Percentiles rank a stretch among this genome's conserved stretches.
Conservation (phyloP, 73 alveolate genomes). For the Paramecium bursaria region DNA sequence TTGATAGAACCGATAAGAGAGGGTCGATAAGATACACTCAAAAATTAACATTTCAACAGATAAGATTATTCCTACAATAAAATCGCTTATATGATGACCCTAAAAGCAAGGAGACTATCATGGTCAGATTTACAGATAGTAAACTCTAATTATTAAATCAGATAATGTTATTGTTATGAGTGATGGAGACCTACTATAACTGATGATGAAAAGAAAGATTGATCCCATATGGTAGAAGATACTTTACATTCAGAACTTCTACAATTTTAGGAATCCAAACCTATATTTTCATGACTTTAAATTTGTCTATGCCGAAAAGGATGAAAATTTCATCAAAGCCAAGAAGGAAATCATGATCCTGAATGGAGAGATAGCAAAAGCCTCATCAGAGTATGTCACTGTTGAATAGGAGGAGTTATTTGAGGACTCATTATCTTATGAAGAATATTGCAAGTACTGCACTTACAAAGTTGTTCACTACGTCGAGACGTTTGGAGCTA, state of each 20-base stretch:
- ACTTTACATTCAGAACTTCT: slow-evolving; percentile 28
- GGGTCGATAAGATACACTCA: slow-evolving; percentile 28
- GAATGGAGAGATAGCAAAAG: slow-evolving; percentile 54
- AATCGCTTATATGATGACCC: slow-evolving; percentile 5
- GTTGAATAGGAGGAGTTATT: slow-evolving; percentile 20
- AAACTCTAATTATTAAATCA: not conserved
- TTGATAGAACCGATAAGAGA: slow-evolving; percentile 40
- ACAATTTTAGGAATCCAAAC: not conserved
- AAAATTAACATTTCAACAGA: slow-evolving; percentile 39
- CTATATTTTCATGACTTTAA: slow-evolving; percentile 15
- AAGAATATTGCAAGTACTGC: slow-evolving; percentile 25
- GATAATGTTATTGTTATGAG: slow-evolving; percentile 41
- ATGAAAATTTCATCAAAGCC: slow-evolving; percentile 25
- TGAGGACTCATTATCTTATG: slow-evolving; percentile 35
- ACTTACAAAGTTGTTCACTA: slow-evolving; percentile 40
- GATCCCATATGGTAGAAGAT: slow-evolving; percentile 46
- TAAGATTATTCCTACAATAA: not conserved
- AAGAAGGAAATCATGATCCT: slow-evolving; percentile 2
- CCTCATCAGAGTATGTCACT: slow-evolving; percentile 38
- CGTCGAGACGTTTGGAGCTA: slow-evolving; percentile 30
- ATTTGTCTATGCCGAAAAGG: not conserved
- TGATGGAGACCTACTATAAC: not conserved
- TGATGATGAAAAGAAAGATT: slow-evolving; percentile 51
- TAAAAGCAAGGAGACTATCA: no score
- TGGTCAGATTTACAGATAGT: slow-evolving; percentile 29